Conservation (phyloP, 108 stramenopile species). For the Heterococcus sp. region DNA sequence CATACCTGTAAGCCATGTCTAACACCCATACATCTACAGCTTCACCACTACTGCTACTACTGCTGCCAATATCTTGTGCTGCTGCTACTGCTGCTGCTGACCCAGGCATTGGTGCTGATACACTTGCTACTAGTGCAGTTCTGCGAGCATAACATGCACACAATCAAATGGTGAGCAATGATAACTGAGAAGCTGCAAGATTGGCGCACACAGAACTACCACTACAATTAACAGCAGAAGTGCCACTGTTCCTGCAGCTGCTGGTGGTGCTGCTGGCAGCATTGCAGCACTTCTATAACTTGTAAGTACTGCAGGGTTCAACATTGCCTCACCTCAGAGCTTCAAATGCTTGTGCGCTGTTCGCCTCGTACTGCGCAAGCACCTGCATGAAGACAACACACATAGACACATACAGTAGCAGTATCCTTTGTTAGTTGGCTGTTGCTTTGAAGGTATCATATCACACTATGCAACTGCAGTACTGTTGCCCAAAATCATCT, state of each 20-base stretch:
- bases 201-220: not conserved
- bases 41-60: not conserved
- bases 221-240: not conserved
- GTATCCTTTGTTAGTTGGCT: too few species aligned
- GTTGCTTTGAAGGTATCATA: too few species aligned
- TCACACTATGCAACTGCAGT: too few species aligned
- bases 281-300: not conserved
- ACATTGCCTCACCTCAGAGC: not conserved
- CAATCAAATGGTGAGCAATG: not conserved
- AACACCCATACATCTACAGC: not conserved
- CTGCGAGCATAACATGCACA: not conserved
- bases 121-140: not conserved
- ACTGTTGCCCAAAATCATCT: too few species aligned
- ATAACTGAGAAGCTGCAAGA: not conserved
- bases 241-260: not conserved
- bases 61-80: not conserved
- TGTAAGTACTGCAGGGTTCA: too few species aligned
- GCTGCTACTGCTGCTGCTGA: not conserved
- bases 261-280: not conserved
- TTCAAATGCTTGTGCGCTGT: not conserved
- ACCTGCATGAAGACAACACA: too few species aligned
- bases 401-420: too few species aligned
- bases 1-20: not conserved
- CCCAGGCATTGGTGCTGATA: not conserved
- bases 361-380: not conserved